phyloP scores from a whole-genome alignment of 345 rosid genomes.

The Pelargonium nanum region DNA sequence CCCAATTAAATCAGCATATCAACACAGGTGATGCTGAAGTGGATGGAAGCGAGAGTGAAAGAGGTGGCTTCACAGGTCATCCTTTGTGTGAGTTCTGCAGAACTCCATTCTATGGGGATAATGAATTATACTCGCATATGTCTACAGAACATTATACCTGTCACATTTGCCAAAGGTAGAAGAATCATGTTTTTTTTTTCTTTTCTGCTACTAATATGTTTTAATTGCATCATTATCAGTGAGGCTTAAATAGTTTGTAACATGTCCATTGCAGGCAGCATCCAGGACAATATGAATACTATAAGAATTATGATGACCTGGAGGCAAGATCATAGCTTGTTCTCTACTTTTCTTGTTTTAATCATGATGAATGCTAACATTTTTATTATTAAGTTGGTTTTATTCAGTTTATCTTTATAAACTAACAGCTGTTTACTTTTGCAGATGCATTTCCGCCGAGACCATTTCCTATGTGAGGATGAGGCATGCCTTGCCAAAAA shows the following conservation, averaged over 20 bases:
- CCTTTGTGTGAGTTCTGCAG: conserved; percentile 88
- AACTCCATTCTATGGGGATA: conserved; percentile 85
- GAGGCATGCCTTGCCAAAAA: conserved; percentile 88
- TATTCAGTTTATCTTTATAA: neutral
- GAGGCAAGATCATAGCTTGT: conserved; percentile 40
- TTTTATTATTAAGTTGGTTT: neutral
- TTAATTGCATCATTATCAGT: neutral
- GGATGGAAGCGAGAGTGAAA: conserved; percentile 92
- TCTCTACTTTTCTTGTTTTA: neutral
- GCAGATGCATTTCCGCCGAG: conserved; percentile 83
- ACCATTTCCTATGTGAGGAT: conserved; percentile 90
- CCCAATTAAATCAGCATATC: conserved; percentile 80
- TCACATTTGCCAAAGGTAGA: conserved; percentile 85
- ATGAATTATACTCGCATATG: conserved; percentile 85
- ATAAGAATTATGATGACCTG: conserved; percentile 79
- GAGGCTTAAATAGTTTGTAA: neutral
- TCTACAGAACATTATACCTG: conserved; percentile 86
- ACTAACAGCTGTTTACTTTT: conserved; percentile 7
- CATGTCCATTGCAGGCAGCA: conserved; percentile 52
- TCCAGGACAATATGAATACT: conserved; percentile 82
- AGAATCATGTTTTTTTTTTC: neutral
- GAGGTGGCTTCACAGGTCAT: conserved; percentile 94
- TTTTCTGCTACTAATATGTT: neutral
- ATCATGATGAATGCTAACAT: neutral
- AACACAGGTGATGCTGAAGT: conserved; percentile 84